Conservation (phyloP, 2,329 filamentous ascomycete species). For the Grosmannia huntii region DNA sequence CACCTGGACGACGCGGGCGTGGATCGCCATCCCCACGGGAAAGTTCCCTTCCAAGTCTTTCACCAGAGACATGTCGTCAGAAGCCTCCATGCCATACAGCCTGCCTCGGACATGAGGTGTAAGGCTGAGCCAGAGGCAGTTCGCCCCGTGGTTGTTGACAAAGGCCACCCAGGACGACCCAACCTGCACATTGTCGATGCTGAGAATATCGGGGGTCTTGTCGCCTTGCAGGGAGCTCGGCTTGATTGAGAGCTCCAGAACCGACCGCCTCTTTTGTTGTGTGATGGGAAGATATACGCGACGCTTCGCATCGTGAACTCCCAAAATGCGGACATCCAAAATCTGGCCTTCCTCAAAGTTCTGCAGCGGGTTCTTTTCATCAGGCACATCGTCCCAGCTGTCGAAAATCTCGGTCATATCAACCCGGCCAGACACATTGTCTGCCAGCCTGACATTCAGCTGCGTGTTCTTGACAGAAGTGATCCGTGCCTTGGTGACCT, state of each 20-base stretch:
- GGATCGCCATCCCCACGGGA: conserved; percentile 78
- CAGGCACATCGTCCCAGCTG: conserved; percentile 70
- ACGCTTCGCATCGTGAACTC: conserved; percentile 79
- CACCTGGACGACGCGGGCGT: conserved; percentile 63
- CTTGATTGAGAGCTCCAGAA: conserved; percentile 81
- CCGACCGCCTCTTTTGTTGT: conserved; percentile 67
- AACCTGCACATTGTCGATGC: conserved; percentile 57
- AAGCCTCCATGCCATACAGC: conserved; percentile 70
- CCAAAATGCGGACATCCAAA: conserved; percentile 65
- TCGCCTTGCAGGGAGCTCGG: conserved; percentile 45
- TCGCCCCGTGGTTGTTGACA: conserved; percentile 75
- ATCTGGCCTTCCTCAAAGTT: conserved; percentile 60
- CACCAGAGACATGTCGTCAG: conserved; percentile 71
- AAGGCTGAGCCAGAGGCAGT: conserved; percentile 80
- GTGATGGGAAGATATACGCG: conserved; percentile 86
- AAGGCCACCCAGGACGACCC: conserved; percentile 69
- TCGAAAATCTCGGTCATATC: conserved; percentile 88
- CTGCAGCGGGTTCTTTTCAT: conserved; percentile 68
- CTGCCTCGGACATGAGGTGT: conserved; percentile 80
- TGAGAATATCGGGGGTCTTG: conserved; percentile 35
- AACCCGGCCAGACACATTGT: conserved; percentile 83
- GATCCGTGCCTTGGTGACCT: conserved; percentile 61
- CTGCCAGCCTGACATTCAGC: conserved; percentile 77
- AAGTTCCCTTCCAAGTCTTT: conserved; percentile 68
- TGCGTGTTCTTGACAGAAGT: conserved; percentile 84